A percentile compares a stretch with the other conserved stretches of the same genome.
Evolutionary conservation across 1,284 basidiomycete genomes (phyloP).

Genomic region (Fomitopsis pinicola): DNA sequence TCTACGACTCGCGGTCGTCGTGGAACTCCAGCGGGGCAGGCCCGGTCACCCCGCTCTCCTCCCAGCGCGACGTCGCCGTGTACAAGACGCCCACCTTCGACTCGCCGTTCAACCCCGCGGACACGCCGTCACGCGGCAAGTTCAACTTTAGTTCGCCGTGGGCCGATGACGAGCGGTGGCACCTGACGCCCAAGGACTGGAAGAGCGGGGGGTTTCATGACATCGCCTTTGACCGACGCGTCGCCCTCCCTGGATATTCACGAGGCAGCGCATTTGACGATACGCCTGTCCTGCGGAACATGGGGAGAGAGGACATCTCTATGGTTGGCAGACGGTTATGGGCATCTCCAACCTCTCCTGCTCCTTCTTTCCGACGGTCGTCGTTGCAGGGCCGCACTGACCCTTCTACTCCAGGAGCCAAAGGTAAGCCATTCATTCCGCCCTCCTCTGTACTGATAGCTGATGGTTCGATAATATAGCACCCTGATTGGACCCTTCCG

Average conservation of each 20-base stretch:
- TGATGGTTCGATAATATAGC: neutral
- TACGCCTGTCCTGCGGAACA: neutral
- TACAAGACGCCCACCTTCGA: constrained; percentile 48
- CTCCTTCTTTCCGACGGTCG: neutral
- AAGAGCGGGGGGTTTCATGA: neutral
- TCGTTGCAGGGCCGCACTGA: neutral
- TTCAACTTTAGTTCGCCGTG: constrained; percentile 56
- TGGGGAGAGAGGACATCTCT: neutral
- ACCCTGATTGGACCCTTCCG: neutral
- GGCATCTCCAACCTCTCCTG: neutral
- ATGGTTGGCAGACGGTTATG: neutral
- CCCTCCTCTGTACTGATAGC: neutral
- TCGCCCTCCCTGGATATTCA: neutral
- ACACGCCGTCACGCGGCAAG: constrained; percentile 67
- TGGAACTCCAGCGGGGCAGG: constrained; percentile 39
- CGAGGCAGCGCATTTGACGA: neutral
- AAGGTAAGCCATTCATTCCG: neutral
- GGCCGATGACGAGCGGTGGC: neutral
- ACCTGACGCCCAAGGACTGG: neutral
- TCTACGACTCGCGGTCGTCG: constrained; percentile 40
- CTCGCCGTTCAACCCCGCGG: constrained; percentile 64
- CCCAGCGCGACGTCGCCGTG: constrained; percentile 38
- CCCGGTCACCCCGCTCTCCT: constrained; percentile 48
- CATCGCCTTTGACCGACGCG: neutral
- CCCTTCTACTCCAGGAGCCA: neutral